Conservation (phyloP, 140 eudicot species). For the Flaveria floridana region DNA sequence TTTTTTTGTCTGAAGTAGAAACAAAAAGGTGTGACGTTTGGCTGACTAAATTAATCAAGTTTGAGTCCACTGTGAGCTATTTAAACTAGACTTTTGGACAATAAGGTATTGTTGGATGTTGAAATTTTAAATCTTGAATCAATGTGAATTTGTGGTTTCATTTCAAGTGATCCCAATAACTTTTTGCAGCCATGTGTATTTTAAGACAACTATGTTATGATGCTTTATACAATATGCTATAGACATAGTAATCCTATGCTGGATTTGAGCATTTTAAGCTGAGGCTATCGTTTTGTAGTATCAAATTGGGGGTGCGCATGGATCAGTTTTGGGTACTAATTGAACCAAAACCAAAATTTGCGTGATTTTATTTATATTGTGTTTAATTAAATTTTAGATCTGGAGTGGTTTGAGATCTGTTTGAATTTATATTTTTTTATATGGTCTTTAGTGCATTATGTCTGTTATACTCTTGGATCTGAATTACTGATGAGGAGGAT, state of each 20-base stretch:
- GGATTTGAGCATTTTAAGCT: slow-evolving; percentile 4
- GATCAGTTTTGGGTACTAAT: not conserved
- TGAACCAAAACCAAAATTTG: not conserved
- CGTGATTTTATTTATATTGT: not conserved
- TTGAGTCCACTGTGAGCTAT: not conserved
- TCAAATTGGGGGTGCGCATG: not conserved
- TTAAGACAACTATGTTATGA: not conserved
- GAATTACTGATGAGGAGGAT: slow-evolving; percentile 20
- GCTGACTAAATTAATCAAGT: no score
- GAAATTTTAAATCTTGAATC: not conserved
- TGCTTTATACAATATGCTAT: not conserved
- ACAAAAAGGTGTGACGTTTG: no score
- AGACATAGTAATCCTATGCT: slow-evolving; percentile 4
- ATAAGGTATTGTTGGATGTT: not conserved
- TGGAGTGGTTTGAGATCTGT: slow-evolving; percentile 24
- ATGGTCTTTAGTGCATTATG: not conserved
- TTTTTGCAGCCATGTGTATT: slow-evolving; percentile 13
- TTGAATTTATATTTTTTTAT: not conserved
- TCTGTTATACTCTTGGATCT: slow-evolving; percentile 29
- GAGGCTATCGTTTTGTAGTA: not conserved
- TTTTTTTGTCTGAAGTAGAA: no score
- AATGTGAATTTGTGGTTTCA: not conserved
- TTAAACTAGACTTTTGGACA: not conserved
- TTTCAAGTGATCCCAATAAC: slow-evolving; percentile 1
- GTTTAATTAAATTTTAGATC: slow-evolving; percentile 28